Percentiles rank a stretch among this genome's conserved stretches.
These are phyloP conservation scores for Pichia sp. DNA, from an alignment of 1,139 yeast genomes.

Conservation along the genomic window DNA sequence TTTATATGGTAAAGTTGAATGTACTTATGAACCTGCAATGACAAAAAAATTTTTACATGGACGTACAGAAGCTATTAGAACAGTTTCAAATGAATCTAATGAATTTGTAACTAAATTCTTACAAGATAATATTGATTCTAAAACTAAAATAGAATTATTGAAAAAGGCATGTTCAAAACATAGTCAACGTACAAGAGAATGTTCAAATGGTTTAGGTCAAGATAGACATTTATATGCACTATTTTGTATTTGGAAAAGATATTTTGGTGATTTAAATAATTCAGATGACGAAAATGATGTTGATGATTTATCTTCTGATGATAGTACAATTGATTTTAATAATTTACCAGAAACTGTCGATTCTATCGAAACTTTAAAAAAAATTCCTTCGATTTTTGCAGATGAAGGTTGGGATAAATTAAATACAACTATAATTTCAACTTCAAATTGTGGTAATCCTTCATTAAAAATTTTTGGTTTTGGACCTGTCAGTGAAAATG, in stretches of 20 bases:
- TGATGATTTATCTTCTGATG: constrained; percentile 24
- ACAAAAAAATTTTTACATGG: constrained; percentile 84
- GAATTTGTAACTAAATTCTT: constrained; percentile 80
- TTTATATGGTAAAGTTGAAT: constrained; percentile 85
- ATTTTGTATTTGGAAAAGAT: constrained; percentile 83
- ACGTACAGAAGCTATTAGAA: constrained; percentile 84
- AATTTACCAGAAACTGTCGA: constrained; percentile 22
- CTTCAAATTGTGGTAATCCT: constrained; percentile 81
- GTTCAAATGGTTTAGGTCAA: constrained; percentile 76
- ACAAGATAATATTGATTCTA: constrained; percentile 55
- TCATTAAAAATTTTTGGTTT: constrained; percentile 82
- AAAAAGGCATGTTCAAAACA: constrained; percentile 68
- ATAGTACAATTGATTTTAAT: constrained; percentile 29
- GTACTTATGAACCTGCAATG: constrained; percentile 96
- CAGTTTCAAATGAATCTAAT: constrained; percentile 77
- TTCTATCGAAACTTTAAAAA: constrained; percentile 26
- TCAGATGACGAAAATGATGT: constrained; percentile 7
- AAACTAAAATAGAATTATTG: constrained; percentile 55
- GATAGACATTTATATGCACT: constrained; percentile 87
- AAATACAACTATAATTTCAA: constrained; percentile 58
- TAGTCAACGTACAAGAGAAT: constrained; percentile 57
- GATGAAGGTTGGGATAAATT: constrained; percentile 72
- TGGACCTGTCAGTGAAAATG: constrained; percentile 87
- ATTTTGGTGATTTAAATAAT: constrained; percentile 38
- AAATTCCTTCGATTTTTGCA: constrained; percentile 61